Percentiles rank a stretch among this genome's conserved stretches.
Conservation (phyloP, 495 filamentous ascomycete species). For the Trichoderma asperelloides region DNA sequence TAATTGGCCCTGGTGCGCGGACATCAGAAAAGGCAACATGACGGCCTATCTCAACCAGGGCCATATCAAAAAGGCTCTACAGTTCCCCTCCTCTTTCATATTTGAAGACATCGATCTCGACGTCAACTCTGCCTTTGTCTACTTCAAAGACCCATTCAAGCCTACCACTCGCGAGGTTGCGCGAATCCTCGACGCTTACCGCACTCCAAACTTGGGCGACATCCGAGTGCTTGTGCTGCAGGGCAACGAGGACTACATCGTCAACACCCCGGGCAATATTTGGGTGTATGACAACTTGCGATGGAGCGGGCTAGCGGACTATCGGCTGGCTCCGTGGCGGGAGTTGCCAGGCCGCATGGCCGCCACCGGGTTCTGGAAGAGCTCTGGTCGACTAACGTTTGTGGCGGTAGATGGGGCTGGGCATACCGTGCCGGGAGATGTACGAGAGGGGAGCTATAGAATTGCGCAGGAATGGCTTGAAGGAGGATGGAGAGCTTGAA, state of each 20-base stretch:
- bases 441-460: neutral
- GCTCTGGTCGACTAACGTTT: slow-evolving; percentile 12
- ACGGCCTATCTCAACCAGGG: slow-evolving; percentile 11
- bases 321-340: neutral
- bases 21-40: neutral
- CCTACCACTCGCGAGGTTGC: neutral
- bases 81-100: neutral
- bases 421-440: slow-evolving; percentile 19
- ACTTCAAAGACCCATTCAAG: neutral
- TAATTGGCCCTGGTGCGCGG: neutral
- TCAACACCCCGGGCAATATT: slow-evolving; percentile 10
- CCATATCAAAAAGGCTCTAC: neutral
- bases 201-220: neutral
- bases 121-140: neutral
- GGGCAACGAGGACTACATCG: slow-evolving; percentile 11
- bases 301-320: slow-evolving; percentile 1
- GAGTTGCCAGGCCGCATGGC: neutral
- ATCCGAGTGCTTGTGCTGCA: slow-evolving; percentile 9
- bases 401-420: slow-evolving; percentile 25
- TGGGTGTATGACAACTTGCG: slow-evolving; percentile 1
- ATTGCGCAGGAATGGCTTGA: neutral
- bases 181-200: slow-evolving; percentile 5
- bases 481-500: neutral
- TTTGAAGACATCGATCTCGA: neutral
- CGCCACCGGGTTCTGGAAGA: slow-evolving; percentile 12